Evolutionary conservation across 768 basidiomycete genomes (phyloP).

Genomic region (Basidioascus undulatus): DNA sequence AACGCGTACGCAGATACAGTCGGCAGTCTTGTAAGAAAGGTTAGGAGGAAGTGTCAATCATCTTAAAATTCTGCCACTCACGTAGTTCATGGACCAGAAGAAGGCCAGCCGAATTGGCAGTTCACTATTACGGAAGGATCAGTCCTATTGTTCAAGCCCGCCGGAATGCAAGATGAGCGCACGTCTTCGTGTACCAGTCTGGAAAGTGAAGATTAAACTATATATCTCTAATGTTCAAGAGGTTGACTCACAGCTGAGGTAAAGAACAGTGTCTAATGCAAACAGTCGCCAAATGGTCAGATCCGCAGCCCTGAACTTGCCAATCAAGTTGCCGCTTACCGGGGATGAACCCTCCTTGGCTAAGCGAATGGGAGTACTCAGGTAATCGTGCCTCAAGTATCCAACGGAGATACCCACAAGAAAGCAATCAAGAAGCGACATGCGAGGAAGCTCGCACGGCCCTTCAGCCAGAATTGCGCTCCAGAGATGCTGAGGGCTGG

Average conservation of each 20-base stretch:
- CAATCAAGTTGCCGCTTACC: background rate
- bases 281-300: background rate
- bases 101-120: conserved; percentile 14
- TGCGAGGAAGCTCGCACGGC: conserved; percentile 12
- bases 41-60: background rate
- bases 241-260: background rate
- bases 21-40: background rate
- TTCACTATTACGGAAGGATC: conserved; percentile 12
- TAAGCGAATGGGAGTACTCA: background rate
- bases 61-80: conserved; percentile 1
- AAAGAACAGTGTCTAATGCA: background rate
- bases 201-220: background rate
- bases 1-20: background rate
- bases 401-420: conserved; percentile 1
- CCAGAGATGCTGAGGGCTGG: too few relatives aligned
- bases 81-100: conserved; percentile 14
- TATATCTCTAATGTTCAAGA: too few relatives aligned
- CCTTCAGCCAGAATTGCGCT: conserved; percentile 14
- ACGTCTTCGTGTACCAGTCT: background rate
- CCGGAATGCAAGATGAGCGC: background rate
- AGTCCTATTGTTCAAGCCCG: background rate
- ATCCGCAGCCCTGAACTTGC: background rate
- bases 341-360: background rate
- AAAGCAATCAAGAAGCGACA: conserved; percentile 13
- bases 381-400: background rate